phyloP scores from a whole-genome alignment of 169 alveolate species.

The Neospora caninum region DNA sequence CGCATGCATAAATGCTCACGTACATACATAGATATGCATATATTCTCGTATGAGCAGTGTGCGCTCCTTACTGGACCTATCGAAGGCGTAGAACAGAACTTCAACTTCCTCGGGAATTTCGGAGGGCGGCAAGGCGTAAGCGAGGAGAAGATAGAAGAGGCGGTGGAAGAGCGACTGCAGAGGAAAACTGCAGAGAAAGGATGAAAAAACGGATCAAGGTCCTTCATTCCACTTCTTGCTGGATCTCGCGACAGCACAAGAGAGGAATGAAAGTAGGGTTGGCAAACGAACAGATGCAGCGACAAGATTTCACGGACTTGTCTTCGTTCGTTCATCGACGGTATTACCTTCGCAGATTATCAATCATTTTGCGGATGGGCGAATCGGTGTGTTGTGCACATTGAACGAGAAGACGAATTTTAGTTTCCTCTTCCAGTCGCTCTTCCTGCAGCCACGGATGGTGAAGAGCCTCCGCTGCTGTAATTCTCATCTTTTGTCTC shows the following conservation, averaged over 20 bases:
- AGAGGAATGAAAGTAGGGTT: neutral
- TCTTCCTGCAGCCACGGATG: constrained; percentile 44
- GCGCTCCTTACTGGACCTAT: neutral
- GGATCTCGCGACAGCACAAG: neutral
- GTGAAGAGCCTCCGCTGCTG: constrained; percentile 8
- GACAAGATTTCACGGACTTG: neutral
- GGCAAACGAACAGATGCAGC: neutral
- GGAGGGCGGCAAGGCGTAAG: constrained; percentile 18
- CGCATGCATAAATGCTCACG: neutral
- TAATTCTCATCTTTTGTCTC: neutral
- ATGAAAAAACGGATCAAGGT: neutral
- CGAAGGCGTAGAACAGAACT: constrained; percentile 24
- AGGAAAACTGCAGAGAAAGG: constrained; percentile 1
- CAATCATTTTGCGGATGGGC: neutral
- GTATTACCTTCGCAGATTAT: constrained; percentile 11
- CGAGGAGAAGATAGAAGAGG: constrained; percentile 27
- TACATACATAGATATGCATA: neutral
- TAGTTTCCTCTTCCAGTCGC: neutral
- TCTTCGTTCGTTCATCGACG: neutral
- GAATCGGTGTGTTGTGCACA: neutral
- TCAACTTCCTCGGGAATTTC: neutral
- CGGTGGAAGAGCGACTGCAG: constrained; percentile 6
- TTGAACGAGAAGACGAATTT: neutral
- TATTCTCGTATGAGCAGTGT: neutral
- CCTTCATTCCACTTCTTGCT: neutral